Conservation (phyloP, 805 yeast species). For the Suhomyces vadensis region DNA sequence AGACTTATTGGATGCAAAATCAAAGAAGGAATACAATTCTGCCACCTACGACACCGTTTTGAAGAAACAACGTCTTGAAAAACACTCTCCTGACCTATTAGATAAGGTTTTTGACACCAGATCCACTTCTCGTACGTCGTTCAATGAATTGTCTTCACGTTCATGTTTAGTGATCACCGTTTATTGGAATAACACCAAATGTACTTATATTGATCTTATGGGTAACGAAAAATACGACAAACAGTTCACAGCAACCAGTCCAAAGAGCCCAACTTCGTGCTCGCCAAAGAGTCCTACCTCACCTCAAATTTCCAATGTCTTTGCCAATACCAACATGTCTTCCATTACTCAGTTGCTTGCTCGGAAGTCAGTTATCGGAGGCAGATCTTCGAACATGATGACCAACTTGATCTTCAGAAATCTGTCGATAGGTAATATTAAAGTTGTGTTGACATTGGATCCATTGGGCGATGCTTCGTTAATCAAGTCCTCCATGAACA, state of each 20-base stretch:
- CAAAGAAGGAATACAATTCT: slow-evolving; percentile 10
- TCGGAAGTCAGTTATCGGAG: slow-evolving; percentile 15
- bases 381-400: slow-evolving; percentile 27
- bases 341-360: slow-evolving; percentile 28
- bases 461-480: slow-evolving; percentile 24
- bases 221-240: slow-evolving; percentile 30
- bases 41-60: slow-evolving; percentile 17
- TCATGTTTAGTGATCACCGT: slow-evolving; percentile 30
- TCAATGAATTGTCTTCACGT: slow-evolving; percentile 22
- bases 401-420: slow-evolving; percentile 28
- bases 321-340: slow-evolving; percentile 30
- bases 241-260: slow-evolving; percentile 4
- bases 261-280: neutral
- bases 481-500: slow-evolving; percentile 27
- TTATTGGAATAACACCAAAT: slow-evolving; percentile 17
- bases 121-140: slow-evolving; percentile 21
- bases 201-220: slow-evolving; percentile 30
- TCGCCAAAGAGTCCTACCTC: slow-evolving; percentile 1
- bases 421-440: slow-evolving; percentile 13
- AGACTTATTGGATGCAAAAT: slow-evolving; percentile 26
- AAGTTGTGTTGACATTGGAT: slow-evolving; percentile 30
- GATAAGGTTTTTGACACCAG: slow-evolving; percentile 19
- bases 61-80: slow-evolving; percentile 11
- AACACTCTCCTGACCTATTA: slow-evolving; percentile 9
- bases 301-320: slow-evolving; percentile 18